Evolutionary conservation across 164 flowering plant genomes (phyloP).

Genomic region (Taxillus chinensis): DNA sequence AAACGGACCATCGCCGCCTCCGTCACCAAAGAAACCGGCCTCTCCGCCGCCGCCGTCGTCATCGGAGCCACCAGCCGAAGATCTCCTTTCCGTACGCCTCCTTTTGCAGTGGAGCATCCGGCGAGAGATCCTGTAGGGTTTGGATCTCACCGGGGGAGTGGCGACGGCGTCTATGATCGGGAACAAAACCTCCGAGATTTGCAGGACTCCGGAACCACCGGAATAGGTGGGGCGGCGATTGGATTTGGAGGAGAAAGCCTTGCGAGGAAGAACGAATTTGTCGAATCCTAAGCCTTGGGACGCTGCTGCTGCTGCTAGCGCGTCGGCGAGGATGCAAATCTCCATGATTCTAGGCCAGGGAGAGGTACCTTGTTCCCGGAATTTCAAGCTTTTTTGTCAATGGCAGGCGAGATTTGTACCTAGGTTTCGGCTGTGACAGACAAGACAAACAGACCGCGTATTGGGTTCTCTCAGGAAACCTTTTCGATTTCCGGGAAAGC

Average conservation of each 20-base stretch:
- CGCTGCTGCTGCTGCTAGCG: slow-evolving; percentile 12
- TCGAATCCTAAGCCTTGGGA: slow-evolving; percentile 22
- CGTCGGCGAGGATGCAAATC: slow-evolving; percentile 20
- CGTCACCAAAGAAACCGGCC: slow-evolving; percentile 25
- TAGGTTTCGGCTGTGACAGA: no score
- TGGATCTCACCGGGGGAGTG: slow-evolving; percentile 34
- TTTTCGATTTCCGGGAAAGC: no score
- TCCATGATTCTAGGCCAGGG: slow-evolving; percentile 15
- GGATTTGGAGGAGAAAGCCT: slow-evolving; percentile 4
- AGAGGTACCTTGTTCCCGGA: no score
- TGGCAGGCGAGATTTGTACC: no score
- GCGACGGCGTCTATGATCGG: slow-evolving; percentile 34
- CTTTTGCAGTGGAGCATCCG: slow-evolving; percentile 26
- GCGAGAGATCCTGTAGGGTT: slow-evolving; percentile 14
- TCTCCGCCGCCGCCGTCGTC: slow-evolving; percentile 24
- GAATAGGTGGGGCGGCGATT: no score
- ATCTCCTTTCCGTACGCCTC: slow-evolving; percentile 31
- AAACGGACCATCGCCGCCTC: slow-evolving; percentile 20
- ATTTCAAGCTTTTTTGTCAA: no score
- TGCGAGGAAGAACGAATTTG: slow-evolving; percentile 13
- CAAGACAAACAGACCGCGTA: no score
- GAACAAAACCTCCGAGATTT: slow-evolving; percentile 28
- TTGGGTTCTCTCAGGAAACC: no score
- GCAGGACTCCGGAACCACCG: slow-evolving; percentile 9
- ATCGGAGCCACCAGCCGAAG: slow-evolving; percentile 19